Conservation (phyloP, 345 rosid genomes). For the Aquilaria yunnanensis region DNA sequence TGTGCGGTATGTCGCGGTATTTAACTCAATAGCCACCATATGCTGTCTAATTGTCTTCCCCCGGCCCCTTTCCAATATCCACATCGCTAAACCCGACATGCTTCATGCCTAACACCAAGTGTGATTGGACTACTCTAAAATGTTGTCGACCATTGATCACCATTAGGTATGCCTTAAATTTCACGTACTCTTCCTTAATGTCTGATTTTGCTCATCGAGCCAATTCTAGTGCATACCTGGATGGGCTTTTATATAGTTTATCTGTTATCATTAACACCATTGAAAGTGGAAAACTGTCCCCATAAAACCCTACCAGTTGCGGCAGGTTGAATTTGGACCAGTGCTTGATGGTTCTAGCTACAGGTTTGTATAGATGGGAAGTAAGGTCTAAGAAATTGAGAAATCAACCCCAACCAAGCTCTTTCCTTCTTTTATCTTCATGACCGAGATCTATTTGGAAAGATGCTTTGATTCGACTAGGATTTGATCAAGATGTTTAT, state of each 20-base stretch:
- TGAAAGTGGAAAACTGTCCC: constrained; percentile 7
- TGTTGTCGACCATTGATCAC: constrained; percentile 19
- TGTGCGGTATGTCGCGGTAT: too few species aligned
- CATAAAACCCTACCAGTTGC: constrained; percentile 11
- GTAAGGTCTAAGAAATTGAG: too few species aligned
- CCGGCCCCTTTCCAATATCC: constrained; percentile 25
- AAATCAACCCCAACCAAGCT: too few species aligned
- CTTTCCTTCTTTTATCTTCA: too few species aligned
- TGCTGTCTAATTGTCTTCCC: constrained; percentile 17
- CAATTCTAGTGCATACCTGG: constrained; percentile 10
- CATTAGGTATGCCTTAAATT: constrained; percentile 16
- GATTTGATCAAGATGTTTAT: too few species aligned
- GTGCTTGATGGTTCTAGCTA: constrained; percentile 12
- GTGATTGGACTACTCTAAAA: constrained; percentile 7
- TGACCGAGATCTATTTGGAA: too few species aligned
- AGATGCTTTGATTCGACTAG: too few species aligned
- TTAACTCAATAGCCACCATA: background rate
- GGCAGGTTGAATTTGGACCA: constrained; percentile 19
- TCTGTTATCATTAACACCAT: constrained; percentile 5
- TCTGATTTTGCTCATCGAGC: constrained; percentile 12
- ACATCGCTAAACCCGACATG: constrained; percentile 12
- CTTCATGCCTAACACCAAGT: constrained; percentile 17
- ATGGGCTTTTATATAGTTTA: constrained; percentile 4
- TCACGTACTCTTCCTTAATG: constrained; percentile 18
- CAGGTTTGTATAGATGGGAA: too few species aligned